Base-by-base conservation (phyloP, 1,139 yeast genomes). In the Martiniozyma asiatica region DNA sequence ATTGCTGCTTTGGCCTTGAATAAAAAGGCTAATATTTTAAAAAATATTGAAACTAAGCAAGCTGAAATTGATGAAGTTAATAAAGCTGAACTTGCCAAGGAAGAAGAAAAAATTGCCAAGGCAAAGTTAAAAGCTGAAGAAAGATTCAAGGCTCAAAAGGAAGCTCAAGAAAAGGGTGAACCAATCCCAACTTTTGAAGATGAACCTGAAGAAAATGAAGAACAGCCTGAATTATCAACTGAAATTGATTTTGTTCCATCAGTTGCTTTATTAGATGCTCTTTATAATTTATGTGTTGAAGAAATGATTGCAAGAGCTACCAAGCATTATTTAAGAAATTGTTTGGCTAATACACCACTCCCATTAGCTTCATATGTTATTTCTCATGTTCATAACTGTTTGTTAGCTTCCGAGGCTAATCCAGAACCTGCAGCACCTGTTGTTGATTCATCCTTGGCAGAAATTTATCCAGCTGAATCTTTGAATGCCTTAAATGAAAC, bases 261-360 rank as follows among this genome's bases (percentile, higher is more conserved):
- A 14, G 40, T 55, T 26, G 61, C 70, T 14, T 59, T 65, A 39
- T 61, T 63, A 38, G 49, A 56, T 13, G 56, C 76, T 18, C 61
- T 80, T 28, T 55, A 64, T 38, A 49, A 47, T 11, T 53, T 79
- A 31, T 53, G 74, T 15, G 58, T 68, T 27, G 70, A 72, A 39
- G 95, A 85, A 55, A 74, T 84, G 64, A 55, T 84, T 44, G 65
- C 89, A 12, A 76, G 98, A 59, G 69, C 85, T 14, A 56, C 70
- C 28, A 89, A 89, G 58, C 94, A 84, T 49, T 55, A 77, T 32
- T 57, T 87, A 45, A 73, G 85, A 51, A 50, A 53, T 6, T 53
- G 57, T 22, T 54, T 77, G 22, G 47, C 47, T 5, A 35, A 45
- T 1, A 49, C 76, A 14, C 84, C 93, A n/a, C 38, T 64, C 10